Evolutionary conservation across 2,329 filamentous ascomycete genomes (phyloP).

Genomic region (Claviceps maximensis): DNA sequence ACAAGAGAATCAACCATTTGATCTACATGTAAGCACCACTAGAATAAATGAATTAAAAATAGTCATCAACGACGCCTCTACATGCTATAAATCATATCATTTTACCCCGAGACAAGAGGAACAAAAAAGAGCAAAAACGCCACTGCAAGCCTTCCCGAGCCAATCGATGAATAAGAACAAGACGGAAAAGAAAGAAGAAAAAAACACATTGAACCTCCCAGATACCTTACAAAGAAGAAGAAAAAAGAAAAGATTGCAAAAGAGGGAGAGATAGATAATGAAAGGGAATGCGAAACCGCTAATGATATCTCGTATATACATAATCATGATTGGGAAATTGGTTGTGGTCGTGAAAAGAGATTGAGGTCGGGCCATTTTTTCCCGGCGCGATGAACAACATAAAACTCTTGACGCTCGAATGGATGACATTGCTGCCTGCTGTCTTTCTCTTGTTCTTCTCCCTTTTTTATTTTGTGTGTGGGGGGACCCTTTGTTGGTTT

Average conservation of each 20-base stretch:
- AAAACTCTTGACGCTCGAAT: not conserved
- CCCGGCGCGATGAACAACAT: not conserved
- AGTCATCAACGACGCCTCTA: no score
- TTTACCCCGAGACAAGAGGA: no score
- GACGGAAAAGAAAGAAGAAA: not conserved
- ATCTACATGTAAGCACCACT: no score
- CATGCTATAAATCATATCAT: no score
- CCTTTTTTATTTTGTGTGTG: no score
- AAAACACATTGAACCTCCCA: not conserved
- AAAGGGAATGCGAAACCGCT: conserved; percentile 2
- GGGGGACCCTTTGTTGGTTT: no score
- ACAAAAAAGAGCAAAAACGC: not conserved
- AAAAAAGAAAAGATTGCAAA: not conserved
- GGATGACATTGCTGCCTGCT: conserved; percentile 3
- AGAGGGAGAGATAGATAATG: not conserved
- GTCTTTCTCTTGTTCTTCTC: not conserved
- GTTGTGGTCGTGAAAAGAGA: not conserved
- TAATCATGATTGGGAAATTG: not conserved
- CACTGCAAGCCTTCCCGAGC: not conserved
- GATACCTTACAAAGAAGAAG: not conserved
- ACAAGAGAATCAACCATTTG: no score
- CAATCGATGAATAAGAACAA: not conserved
- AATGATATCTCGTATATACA: conserved; percentile 4
- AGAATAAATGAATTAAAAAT: no score
- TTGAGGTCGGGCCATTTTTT: not conserved